Evolutionary conservation across 352 stramenopile species (phyloP).

Genomic region (Phytopythium vexans): DNA sequence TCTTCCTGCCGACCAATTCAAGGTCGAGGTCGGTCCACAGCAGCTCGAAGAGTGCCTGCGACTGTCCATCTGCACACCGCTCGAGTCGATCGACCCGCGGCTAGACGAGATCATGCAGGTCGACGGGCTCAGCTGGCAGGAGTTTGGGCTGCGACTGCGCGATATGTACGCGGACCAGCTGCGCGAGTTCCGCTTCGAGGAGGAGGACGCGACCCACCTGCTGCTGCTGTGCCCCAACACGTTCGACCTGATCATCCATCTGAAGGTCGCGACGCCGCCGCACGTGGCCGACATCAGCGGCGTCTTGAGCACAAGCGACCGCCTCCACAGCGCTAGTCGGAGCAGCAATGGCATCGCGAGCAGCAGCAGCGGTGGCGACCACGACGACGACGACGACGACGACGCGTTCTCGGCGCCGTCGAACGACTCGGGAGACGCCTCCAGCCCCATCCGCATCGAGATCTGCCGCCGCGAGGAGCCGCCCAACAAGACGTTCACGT

Average conservation of each 20-base stretch:
- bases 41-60: slow-evolving; percentile 83
- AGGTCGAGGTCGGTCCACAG: slow-evolving; percentile 70
- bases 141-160: slow-evolving; percentile 68
- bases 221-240: slow-evolving; percentile 78
- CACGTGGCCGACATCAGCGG: slow-evolving; percentile 10
- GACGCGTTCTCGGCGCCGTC: neutral
- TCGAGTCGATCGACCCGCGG: slow-evolving; percentile 73
- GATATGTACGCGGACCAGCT: slow-evolving; percentile 78
- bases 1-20: slow-evolving; percentile 58
- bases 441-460: slow-evolving; percentile 50
- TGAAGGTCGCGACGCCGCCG: slow-evolving; percentile 62
- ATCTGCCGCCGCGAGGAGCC: slow-evolving; percentile 86
- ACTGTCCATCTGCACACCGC: slow-evolving; percentile 75
- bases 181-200: slow-evolving; percentile 85
- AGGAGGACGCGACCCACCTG: slow-evolving; percentile 69
- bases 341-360: slow-evolving; percentile 12
- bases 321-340: slow-evolving; percentile 12
- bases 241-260: slow-evolving; percentile 86
- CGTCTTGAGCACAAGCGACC: slow-evolving; percentile 12
- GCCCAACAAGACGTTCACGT: slow-evolving; percentile 72
- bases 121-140: slow-evolving; percentile 71
- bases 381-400: slow-evolving; percentile 2
- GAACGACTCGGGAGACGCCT: neutral
- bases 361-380: slow-evolving; percentile 11
- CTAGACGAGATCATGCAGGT: slow-evolving; percentile 66